Base-by-base conservation (phyloP, 2,329 filamentous ascomycete genomes). In the Nakataea oryzae region DNA sequence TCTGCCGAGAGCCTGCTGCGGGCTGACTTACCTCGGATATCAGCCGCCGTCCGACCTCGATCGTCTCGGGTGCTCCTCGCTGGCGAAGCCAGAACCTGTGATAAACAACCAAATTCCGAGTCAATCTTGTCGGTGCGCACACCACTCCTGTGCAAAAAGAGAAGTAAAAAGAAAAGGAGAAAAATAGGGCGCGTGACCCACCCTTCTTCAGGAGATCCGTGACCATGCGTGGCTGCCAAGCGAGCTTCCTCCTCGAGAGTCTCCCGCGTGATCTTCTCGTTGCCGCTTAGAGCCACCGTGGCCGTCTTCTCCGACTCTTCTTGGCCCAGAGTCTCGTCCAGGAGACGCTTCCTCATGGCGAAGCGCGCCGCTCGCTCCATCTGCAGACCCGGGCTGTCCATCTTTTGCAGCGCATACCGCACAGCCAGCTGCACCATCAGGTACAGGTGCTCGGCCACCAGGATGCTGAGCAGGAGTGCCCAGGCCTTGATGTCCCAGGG, bases 401-500 rank as follows among this genome's bases (percentile, higher is more conserved):
- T 77, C 72, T 92, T 95, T 64, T 79, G 80, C 68, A 99, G 84
- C 4, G 87, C 86, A 61, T 86, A 83, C 54, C 87, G 85, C 5
- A 97, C 89, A 0, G 81, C 82, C 64, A 87, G 81, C 69, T 93
- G 87, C 2, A 90, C 82, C 2, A 86, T 78, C n/a, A 99, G 84
- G 72, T 96, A 97, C 21, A 93, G 76, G 71, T 99, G 93, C 72
- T 99, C 95, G 0, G 91, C 87, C 67, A 96, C 84, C 68, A 97
- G 84, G 62, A 99, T 87, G 26, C 87, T 85, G 24, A 96, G 78
- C 6, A 99, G 81, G 3, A 97, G 78, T 0, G 87, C 90, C 88
- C 91, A 96, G 17, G 81, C 87, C 62, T 85, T 87, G 69, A 97
- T 89, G 58, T 86, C 83, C 57, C 83, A 84, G 0, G 88, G 86